Base-by-base conservation (phyloP, 345 rosid species). In the Salix arbutifolia region DNA sequence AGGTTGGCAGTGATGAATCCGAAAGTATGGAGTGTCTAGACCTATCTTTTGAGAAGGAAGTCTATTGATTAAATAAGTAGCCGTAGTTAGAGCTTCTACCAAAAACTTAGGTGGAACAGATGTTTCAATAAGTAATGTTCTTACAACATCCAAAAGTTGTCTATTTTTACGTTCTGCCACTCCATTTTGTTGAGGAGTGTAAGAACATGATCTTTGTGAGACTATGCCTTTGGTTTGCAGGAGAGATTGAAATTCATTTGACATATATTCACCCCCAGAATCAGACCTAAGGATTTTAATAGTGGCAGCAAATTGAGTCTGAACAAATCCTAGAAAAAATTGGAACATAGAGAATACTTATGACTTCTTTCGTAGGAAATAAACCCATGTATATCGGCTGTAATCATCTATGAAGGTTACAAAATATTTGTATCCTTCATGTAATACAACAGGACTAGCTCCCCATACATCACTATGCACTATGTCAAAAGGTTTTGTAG, bases 131-230 rank as follows among this genome's bases (percentile, higher is more conserved):
- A 75, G 30, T 6, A 76, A 3, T 0, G 64, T 17, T 6, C 28
- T 23, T 37, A 70, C 72, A 25, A 80, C 16, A 21, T 65, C 69
- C 8, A 70, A 21, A 25, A 58, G 16, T 14, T 73, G 70, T 2
- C 64, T 5, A 46, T 53, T 74, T 4, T 78, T 79, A 3, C 31
- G 23, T 8, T 74, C 14, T 10, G n/a, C 65, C 0, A 52, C 33
- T 17, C 53, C 53, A 68, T 73, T 68, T 7, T 79, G 74, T n/a
- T 69, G 66, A 3, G 71, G 60, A 17, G 75, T 74, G 8, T 25
- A 42, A 60, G 71, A 62, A 30, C 64, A 79, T 1, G 77, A 73
- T 2, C 35, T 16, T 3, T 73, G 50, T 56, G 37, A 28, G 8
- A 79, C 16, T 19, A 60, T 79, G 3, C 77, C 69, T 10, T 67